Evolutionary conservation across 2,329 filamentous ascomycete genomes (phyloP).

Genomic region (Ophiostoma piceae): DNA sequence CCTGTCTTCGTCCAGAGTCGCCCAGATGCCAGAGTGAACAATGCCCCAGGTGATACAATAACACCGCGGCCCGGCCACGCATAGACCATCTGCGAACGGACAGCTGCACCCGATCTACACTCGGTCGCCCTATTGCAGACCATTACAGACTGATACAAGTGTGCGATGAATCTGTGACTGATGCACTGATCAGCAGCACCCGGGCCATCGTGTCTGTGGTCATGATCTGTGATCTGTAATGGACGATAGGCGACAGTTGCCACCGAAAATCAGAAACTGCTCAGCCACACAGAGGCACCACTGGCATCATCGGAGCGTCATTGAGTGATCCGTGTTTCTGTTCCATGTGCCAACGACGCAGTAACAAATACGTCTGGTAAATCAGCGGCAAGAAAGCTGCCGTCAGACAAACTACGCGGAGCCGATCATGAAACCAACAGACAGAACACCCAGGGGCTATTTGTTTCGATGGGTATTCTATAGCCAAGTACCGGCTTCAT

Average conservation of each 20-base stretch:
- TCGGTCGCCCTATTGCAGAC: not conserved
- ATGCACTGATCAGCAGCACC: conserved; percentile 7
- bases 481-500: conserved; percentile 11
- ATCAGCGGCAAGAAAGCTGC: not conserved
- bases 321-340: not conserved
- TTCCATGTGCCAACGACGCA: not conserved
- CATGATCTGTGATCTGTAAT: not conserved
- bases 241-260: not conserved
- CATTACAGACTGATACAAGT: not conserved
- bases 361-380: not conserved
- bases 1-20: not conserved
- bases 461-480: not conserved
- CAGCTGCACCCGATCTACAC: not conserved
- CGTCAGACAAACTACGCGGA: not conserved
- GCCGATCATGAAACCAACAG: conserved; percentile 4
- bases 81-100: not conserved
- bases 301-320: not conserved
- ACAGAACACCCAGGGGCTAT: not conserved
- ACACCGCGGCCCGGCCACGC: not conserved
- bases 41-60: not conserved
- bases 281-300: not conserved
- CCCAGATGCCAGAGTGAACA: not conserved
- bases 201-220: not conserved
- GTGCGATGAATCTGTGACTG: not conserved
- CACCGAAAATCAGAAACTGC: not conserved